phyloP scores from a whole-genome alignment of 1,139 yeast genomes.

The Nakaseomyces uthaithaninus region DNA sequence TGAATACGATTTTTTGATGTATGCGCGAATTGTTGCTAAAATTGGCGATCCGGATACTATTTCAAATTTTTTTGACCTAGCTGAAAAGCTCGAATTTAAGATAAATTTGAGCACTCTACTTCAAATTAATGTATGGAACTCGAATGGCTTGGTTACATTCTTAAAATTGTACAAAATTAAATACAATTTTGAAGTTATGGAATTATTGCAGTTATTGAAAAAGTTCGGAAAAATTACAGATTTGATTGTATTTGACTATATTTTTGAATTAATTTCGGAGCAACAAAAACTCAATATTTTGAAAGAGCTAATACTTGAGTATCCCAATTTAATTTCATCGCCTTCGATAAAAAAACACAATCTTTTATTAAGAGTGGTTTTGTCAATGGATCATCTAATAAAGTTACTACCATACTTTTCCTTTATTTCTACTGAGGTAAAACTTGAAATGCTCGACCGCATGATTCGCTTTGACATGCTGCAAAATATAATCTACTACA shows the following conservation, averaged over 20 bases:
- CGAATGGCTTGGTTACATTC: neutral
- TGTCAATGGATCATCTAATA: neutral
- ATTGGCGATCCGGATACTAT: slow-evolving; percentile 5
- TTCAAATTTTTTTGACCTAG: slow-evolving; percentile 9
- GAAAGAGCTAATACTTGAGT: neutral
- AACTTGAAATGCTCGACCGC: neutral
- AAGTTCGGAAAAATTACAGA: neutral
- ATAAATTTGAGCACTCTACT: slow-evolving; percentile 2
- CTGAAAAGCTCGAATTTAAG: slow-evolving; percentile 6
- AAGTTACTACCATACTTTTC: neutral
- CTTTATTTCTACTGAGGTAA: neutral
- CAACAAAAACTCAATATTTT: neutral
- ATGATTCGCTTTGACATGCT: slow-evolving; percentile 1
- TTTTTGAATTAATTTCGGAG: slow-evolving; percentile 1
- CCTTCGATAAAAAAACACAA: neutral
- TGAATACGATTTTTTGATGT: slow-evolving; percentile 9
- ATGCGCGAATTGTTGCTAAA: slow-evolving; percentile 8
- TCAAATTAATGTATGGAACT: slow-evolving; percentile 4
- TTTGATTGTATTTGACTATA: neutral
- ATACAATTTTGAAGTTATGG: neutral
- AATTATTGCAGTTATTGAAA: neutral
- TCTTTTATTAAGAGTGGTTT: neutral
- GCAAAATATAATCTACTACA: neutral
- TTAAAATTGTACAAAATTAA: neutral
- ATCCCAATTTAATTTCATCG: neutral